Evolutionary conservation across 192 early-diverging fungal species (phyloP), one percentile per base, ranked within the genome.

Genomic region (Gonapodya prolifera): DNA sequence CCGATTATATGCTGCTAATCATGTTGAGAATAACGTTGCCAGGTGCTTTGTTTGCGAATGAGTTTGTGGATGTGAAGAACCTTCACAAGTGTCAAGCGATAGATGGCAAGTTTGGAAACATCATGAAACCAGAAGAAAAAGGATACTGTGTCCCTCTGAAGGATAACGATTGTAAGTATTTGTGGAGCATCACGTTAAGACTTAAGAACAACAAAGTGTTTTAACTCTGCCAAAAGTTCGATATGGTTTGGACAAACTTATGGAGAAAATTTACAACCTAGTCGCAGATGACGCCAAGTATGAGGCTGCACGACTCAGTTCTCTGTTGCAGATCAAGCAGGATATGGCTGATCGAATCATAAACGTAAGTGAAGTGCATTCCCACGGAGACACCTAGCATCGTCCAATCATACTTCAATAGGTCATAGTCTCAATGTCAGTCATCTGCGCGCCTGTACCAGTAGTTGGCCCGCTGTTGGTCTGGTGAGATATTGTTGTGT

Each of bases 101-200:
- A 61, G 45, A 61, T 61, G 45, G 45, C 45, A 61, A 61, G 45
- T 61, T 61, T 61, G 45, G 45, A 61, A 61, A 61, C 45, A 61
- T 61, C 45, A 61, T 61, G 45, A 61, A 61, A 61, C 45, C 45
- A 61, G 45, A 61, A 61, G 45, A 8, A 61, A 61, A 61, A 61
- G 45, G 45, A 61, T 61, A 61, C 45, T 61, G 45, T 61, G 45
- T 61, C 23, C 45, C 45, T 61, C 45, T 61, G 45, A 61, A 61
- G 45, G 45, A 61, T 61, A 61, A 61, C 45, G 45, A 61, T 61
- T 61, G 45, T 61, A 61, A 61, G 45, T 61, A 61, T 61, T 61
- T 61, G 45, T 61, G 45, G 45, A 61, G 45, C 45, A 61, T 61
- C 45, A 61, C 45, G 45, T 61, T 61, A 61, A 61, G 45, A 61